These are phyloP conservation scores for Athelia sp. DNA, from an alignment of 1,284 basidiomycete species.

Conservation along the genomic window DNA sequence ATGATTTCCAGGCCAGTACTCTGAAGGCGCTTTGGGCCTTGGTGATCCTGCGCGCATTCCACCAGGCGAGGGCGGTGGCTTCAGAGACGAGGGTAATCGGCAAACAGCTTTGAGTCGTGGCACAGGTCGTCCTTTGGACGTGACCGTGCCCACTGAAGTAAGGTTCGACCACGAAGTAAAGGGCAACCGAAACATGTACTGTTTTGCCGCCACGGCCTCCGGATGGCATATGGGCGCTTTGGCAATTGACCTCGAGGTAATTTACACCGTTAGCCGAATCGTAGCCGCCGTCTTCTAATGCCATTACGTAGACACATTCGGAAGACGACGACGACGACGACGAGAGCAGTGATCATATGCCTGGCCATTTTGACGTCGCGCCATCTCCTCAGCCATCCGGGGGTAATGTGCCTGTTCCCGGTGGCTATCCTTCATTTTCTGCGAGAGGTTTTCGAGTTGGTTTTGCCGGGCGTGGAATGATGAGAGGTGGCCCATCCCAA, in stretches of 20 bases:
- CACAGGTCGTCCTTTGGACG: conserved; percentile 34
- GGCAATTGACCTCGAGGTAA: conserved; percentile 75
- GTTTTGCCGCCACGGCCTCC: conserved; percentile 71
- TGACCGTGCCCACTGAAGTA: conserved; percentile 63
- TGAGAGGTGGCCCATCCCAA: not conserved
- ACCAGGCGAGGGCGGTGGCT: conserved; percentile 59
- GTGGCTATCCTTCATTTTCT: not conserved
- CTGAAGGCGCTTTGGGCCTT: conserved; percentile 76
- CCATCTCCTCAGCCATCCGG: not conserved
- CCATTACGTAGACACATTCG: not conserved
- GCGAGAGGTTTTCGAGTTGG: not conserved
- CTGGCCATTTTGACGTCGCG: not conserved
- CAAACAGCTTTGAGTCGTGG: conserved; percentile 24
- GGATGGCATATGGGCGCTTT: conserved; percentile 90
- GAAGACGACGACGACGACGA: not conserved
- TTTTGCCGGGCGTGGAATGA: not conserved
- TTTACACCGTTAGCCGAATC: too few relatives aligned
- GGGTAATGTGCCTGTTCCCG: not conserved
- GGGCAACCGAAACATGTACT: conserved; percentile 56
- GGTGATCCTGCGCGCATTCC: conserved; percentile 58
- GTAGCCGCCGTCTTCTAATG: not conserved
- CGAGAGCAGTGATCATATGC: not conserved
- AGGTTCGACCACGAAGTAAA: conserved; percentile 56
- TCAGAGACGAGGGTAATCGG: conserved; percentile 32
- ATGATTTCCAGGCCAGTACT: conserved; percentile 40